Evolutionary conservation across 805 yeast genomes (phyloP), one percentile per base, ranked within the genome.

Genomic region (Pichia occidentalis): DNA sequence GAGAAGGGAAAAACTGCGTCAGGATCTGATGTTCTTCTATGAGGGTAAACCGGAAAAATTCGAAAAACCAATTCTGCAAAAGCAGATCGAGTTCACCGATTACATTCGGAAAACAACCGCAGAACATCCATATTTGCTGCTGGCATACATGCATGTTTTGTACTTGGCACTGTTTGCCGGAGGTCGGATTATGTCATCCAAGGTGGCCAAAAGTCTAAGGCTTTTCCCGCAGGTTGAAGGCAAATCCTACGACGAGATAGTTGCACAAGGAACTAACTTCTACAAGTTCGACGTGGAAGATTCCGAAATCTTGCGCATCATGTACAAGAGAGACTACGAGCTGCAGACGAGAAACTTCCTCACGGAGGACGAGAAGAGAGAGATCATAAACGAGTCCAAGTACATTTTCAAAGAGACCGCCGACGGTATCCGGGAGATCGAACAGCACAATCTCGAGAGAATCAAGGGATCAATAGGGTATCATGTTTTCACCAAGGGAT

Each of bases 161-260:
- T 85, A 85, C 60, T 63, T 85, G 53, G 95, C 92, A 0, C 68
- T 85, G 35, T 85, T 85, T 63, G 95, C 95, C 2, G 95, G 95
- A 35, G 95, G 94, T 13, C 68, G 78, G 45, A 67, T 85, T 24
- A 70, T 85, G 75, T 65, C 80, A 43, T 77, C 87, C 0, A 72
- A 77, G 13, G 60, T 85, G 21, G 65, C 78, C 35, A 74, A 71
- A 51, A 79, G 86, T 18, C 63, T 80, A 5, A 85, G 87, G 2
- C 59, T 84, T 39, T 82, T 83, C 68, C 94, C 95, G 8, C 78
- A 79, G 48, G 73, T 79, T 32, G 73, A 73, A 38, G 85, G 85
- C 20, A 65, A 75, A 48, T 57, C 73, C n/a, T 76, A 75, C 37
- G 79, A 71, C 34, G 85, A 83, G 38, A 70, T 81, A 33, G 70